Base-by-base conservation (phyloP, 2,329 filamentous ascomycete species). In the Colletotrichum orbiculare region DNA sequence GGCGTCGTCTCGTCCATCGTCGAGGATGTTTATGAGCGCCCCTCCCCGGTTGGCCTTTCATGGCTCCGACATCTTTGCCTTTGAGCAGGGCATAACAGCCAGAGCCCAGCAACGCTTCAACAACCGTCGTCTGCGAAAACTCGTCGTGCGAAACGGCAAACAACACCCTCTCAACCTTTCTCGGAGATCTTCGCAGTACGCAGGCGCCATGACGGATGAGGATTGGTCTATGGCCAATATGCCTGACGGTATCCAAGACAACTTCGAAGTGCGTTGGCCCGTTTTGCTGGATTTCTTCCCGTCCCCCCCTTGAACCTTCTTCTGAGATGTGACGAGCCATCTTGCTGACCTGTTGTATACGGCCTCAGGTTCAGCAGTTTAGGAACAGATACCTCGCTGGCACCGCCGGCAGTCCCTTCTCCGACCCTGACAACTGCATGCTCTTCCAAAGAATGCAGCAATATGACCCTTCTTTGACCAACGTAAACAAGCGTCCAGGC, bases 301-400 rank as follows among this genome's bases (percentile, higher is more conserved):
- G 15, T 8, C 15, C 46, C 11, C 10, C 25, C 34, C 15, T 15
- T n/a, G 34, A 46, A 25, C 47, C 57, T 43, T 35, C 37, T 11
- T 63, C n/a, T 66, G 63, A 66, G 47, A 66, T 66, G 38, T 66
- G 63, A 66, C 57, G 15, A 56, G 34, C 33, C 11, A 9, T 37
- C n/a, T 47, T 47, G 47, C 47, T 66, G 59, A 63, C 63, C 12
- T 52, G 9, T 9, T 25, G 15, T 10, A 25, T 46, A n/a, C 41
- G 13, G 54, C 54, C 39, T 53, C 54, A 68, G 67, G 57, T 17
- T 49, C 57, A 61, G 53, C 60, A 67, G 38, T 65, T 67, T 33
- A 60, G 62, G 37, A 68, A 68, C 54, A 67, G 65, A 42, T 67
- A 67, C 49, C 65, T 65, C 45, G 56, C 64, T 34, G 67, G 67